A percentile compares a stretch with the other conserved stretches of the same genome.
These are phyloP conservation scores for Mantamonas sphyraenae DNA, from an alignment of 78 protist species.

Conservation along the genomic window DNA sequence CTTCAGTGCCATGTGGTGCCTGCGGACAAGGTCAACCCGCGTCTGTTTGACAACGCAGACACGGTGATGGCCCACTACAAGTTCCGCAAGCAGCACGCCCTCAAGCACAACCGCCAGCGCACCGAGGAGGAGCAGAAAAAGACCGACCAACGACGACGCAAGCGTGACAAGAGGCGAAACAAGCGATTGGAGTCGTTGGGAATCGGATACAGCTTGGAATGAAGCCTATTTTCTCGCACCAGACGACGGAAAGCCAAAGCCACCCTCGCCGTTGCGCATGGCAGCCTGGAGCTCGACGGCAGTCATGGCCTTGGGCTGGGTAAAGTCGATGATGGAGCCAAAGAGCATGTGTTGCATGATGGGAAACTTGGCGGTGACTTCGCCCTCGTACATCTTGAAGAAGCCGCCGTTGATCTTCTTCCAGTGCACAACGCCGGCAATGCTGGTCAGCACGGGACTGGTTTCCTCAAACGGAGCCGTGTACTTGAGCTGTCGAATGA, in stretches of 20 bases:
- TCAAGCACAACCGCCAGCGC: too few species aligned
- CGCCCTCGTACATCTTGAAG: slow-evolving; percentile 36
- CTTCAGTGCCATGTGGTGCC: slow-evolving; percentile 3
- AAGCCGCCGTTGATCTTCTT: slow-evolving; percentile 7
- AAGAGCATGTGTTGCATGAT: slow-evolving; percentile 40
- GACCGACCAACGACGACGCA: too few species aligned
- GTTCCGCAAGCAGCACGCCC: not conserved
- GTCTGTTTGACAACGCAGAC: not conserved
- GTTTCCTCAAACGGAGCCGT: not conserved
- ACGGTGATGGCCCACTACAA: not conserved
- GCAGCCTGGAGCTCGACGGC: too few species aligned
- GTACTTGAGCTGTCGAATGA: not conserved
- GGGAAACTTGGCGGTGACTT: slow-evolving; percentile 16
- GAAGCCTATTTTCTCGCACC: too few species aligned
- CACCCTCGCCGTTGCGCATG: too few species aligned
- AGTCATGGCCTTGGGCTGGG: too few species aligned
- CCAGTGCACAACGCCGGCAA: slow-evolving; percentile 25
- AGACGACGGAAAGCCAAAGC: too few species aligned
- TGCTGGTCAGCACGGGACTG: slow-evolving; percentile 20
- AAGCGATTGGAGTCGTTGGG: too few species aligned
- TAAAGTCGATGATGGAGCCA: slow-evolving; percentile 4
- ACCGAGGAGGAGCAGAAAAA: too few species aligned
- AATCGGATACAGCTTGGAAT: too few species aligned
- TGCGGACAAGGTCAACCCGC: not conserved
- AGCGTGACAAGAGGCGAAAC: too few species aligned